Conservation (phyloP, 2,329 filamentous ascomycete species). For the Fusarium domesticum region DNA sequence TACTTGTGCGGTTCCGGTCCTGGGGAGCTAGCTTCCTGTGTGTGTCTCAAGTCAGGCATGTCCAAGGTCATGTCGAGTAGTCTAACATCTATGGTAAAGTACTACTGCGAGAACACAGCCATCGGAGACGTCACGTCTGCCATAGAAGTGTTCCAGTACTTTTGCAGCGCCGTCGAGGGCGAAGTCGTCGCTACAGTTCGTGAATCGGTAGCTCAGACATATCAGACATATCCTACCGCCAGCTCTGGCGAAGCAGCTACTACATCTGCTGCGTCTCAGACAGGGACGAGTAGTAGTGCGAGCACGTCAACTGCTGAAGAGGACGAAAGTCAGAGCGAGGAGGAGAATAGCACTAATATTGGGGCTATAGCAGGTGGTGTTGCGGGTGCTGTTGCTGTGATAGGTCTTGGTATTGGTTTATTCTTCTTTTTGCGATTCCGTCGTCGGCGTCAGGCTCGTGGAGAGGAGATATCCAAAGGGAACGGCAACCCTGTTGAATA, state of each 20-base stretch:
- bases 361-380: constrained; percentile 36
- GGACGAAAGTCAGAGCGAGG: constrained; percentile 6
- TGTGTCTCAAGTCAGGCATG: constrained; percentile 50
- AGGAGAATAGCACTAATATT: constrained; percentile 20
- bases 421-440: constrained; percentile 39
- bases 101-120: constrained; percentile 43
- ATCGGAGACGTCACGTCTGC: constrained; percentile 47
- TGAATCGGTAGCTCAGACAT: constrained; percentile 32
- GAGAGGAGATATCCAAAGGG: constrained; percentile 20
- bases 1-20: constrained; percentile 46
- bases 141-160: constrained; percentile 43
- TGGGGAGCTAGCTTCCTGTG: constrained; percentile 50
- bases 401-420: constrained; percentile 29
- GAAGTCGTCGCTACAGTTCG: constrained; percentile 41
- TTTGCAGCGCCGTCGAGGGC: constrained; percentile 49
- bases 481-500: constrained; percentile 16
- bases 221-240: constrained; percentile 13
- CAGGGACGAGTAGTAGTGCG: neutral
- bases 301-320: neutral
- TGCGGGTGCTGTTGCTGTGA: constrained; percentile 26
- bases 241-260: constrained; percentile 12
- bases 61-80: constrained; percentile 40
- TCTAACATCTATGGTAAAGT: constrained; percentile 45
- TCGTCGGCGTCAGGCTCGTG: constrained; percentile 26
- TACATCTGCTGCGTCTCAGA: constrained; percentile 12